Evolutionary conservation across 306 rosid genomes (phyloP).

Genomic region (Acacia confusa): DNA sequence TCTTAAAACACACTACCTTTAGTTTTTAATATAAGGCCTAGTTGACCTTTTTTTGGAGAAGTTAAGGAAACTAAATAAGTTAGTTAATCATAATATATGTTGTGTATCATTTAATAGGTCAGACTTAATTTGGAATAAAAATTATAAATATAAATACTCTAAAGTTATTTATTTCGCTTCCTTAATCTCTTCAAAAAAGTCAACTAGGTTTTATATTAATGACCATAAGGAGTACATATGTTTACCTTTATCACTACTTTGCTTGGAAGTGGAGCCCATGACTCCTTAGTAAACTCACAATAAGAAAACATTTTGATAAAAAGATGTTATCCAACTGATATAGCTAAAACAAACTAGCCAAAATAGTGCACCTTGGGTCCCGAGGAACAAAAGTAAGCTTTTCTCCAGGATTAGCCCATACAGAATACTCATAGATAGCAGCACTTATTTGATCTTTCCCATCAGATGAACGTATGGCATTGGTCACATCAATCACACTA

Average conservation of each 20-base stretch:
- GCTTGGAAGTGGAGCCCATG: slow-evolving; percentile 6
- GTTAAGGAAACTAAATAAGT: no score
- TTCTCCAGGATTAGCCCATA: slow-evolving; percentile 81
- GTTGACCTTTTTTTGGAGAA: no score
- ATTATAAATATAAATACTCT: no score
- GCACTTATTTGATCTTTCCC: slow-evolving; percentile 48
- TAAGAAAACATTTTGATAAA: background rate
- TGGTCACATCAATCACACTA: slow-evolving; percentile 43
- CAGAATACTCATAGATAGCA: slow-evolving; percentile 64
- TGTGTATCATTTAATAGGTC: no score
- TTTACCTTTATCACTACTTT: slow-evolving; percentile 8
- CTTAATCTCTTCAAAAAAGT: no score
- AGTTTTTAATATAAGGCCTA: no score
- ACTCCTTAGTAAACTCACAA: slow-evolving; percentile 4
- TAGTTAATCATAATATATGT: no score
- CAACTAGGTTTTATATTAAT: no score
- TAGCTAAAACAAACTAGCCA: slow-evolving; percentile 25
- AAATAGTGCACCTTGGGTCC: slow-evolving; percentile 69
- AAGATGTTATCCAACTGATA: slow-evolving; percentile 17
- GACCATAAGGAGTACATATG: background rate
- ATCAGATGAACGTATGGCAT: slow-evolving; percentile 50
- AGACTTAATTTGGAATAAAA: no score
- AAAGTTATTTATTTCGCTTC: no score
- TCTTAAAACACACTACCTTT: slow-evolving; percentile 8
- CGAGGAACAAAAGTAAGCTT: slow-evolving; percentile 71